Evolutionary conservation across 225 moss, liverwort and hornwort genomes (phyloP), one percentile per base, ranked within the genome.

Genomic region (Polytrichum commune): DNA sequence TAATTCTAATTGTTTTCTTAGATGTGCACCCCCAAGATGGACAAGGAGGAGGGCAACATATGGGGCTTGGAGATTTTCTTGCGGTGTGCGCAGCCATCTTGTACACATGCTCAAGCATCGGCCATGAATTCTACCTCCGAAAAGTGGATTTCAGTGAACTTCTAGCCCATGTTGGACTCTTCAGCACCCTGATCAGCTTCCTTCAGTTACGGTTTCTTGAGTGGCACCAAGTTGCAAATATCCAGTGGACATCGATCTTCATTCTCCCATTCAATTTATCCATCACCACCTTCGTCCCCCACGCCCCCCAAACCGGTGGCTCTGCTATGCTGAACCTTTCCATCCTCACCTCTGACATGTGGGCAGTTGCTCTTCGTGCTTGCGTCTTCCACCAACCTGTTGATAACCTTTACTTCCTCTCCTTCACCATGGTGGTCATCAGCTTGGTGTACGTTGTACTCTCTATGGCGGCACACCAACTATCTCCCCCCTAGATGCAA

Each of bases 331-430:
- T 88, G 65, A 88, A 88, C 70, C 68, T 88, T 30, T 88, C 88
- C 1, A 62, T 88, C 22, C 66, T 88, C 64, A 88, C 88, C 24
- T 88, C 85, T 63, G 88, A 88, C 54, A 83, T 88, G 84, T 88
- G 80, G 69, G 85, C 82, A 9, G 77, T 88, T 33, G 82, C 71
- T 60, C 78, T 88, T 27, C 77, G 85, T 8, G 64, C 70, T 27
- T 54, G 82, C 7, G 29, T 82, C 55, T 85, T 75, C 61, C 82
- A 85, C 66, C 78, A 88, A 88, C 20, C 7, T 38, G 67, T 67
- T 5, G 67, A 67, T 23, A 53, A 35, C 20, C 67, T 67, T 2
- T 67, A 67, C 46, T 67, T 67, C 24, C 3, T 67, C 24, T 35
- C 67, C 13, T 67, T 67, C 53, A 53, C 29, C 16, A 38, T 53